These are phyloP conservation scores for Talaromyces proteolyticus DNA, from an alignment of 495 filamentous ascomycete genomes.

Conservation along the genomic window DNA sequence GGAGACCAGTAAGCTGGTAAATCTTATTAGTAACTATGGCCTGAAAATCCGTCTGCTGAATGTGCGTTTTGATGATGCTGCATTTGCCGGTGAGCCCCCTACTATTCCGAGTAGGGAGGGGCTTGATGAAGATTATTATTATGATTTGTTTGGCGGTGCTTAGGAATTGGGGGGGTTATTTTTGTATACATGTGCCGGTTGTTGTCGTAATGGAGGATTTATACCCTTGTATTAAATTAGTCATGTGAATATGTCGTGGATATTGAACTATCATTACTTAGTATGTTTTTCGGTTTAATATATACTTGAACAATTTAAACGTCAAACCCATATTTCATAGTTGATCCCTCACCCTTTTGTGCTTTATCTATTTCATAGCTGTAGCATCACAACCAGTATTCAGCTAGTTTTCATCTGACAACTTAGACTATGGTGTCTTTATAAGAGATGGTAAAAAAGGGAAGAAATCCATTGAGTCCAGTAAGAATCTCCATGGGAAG, in stretches of 20 bases:
- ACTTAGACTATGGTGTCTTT: no score
- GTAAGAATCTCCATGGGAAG: no score
- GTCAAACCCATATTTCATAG: no score
- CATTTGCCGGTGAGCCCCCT: conserved; percentile 38
- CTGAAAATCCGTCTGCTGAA: conserved; percentile 91
- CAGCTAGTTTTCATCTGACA: no score
- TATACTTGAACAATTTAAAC: no score
- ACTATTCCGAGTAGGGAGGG: conserved; percentile 41
- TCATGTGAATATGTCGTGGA: background rate
- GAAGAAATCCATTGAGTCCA: no score
- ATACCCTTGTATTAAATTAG: background rate
- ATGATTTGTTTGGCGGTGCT: conserved; percentile 47
- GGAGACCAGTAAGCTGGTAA: conserved; percentile 84
- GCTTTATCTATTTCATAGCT: no score
- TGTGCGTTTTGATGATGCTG: conserved; percentile 73
- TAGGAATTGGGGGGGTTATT: background rate
- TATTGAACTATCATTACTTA: background rate
- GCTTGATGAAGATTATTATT: conserved; percentile 48
- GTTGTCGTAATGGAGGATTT: background rate
- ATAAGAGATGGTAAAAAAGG: no score
- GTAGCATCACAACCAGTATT: no score
- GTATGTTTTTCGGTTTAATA: background rate
- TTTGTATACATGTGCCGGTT: background rate
- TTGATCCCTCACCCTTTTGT: no score
- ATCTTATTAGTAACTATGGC: conserved; percentile 81